Percentiles rank a stretch among this genome's conserved stretches.
phyloP scores from a whole-genome alignment of 2,329 filamentous ascomycete genomes.

The Stemphylium lycopersici region DNA sequence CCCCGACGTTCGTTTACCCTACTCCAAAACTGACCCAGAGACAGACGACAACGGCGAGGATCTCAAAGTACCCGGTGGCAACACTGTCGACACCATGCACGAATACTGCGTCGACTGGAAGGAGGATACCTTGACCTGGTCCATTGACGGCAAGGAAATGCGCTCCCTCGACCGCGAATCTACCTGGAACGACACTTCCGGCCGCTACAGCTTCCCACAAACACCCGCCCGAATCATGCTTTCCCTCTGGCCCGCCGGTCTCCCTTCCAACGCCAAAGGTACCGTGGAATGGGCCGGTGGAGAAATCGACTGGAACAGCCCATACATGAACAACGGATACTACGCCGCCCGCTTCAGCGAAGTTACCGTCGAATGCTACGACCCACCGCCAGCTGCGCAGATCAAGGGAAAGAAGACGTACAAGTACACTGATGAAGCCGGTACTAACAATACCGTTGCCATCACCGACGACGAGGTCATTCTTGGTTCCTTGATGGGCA shows the following conservation, averaged over 20 bases:
- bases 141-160: slow-evolving; percentile 78
- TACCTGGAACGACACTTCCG: slow-evolving; percentile 84
- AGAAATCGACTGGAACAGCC: slow-evolving; percentile 81
- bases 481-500: slow-evolving; percentile 79
- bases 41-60: slow-evolving; percentile 78
- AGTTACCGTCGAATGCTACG: slow-evolving; percentile 85
- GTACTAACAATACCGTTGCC: slow-evolving; percentile 75
- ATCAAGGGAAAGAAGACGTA: slow-evolving; percentile 70
- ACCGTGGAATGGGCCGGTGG: slow-evolving; percentile 94
- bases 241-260: slow-evolving; percentile 94
- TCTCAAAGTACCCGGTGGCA: slow-evolving; percentile 60
- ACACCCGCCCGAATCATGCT: slow-evolving; percentile 89
- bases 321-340: slow-evolving; percentile 86
- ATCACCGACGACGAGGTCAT: slow-evolving; percentile 77
- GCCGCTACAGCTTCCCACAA: slow-evolving; percentile 88
- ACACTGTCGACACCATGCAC: slow-evolving; percentile 80
- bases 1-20: background rate
- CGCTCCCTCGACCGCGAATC: slow-evolving; percentile 76
- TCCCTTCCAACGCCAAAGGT: slow-evolving; percentile 76
- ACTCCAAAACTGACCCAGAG: slow-evolving; percentile 17
- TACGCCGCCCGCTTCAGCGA: slow-evolving; percentile 83
- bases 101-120: slow-evolving; percentile 94
- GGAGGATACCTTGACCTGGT: slow-evolving; percentile 84
- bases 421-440: slow-evolving; percentile 69
- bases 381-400: slow-evolving; percentile 74